A percentile compares a stretch with the other conserved stretches of the same genome.
phyloP scores from a whole-genome alignment of 2,329 filamentous ascomycete species.

The Exutisphaerella laricina region DNA sequence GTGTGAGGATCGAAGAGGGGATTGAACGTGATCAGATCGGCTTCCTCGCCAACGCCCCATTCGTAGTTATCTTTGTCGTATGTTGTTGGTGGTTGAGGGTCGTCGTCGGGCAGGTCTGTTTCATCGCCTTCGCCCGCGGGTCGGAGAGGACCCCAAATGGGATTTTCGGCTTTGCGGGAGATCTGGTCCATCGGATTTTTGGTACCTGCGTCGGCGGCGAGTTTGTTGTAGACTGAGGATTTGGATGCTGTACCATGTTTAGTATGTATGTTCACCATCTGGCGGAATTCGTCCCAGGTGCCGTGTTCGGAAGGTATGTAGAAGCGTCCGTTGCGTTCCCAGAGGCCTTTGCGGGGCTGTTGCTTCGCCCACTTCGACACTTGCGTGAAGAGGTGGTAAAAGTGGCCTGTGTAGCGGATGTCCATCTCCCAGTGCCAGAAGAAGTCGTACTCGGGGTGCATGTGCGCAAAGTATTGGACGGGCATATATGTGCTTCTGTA shows the following conservation, averaged over 20 bases:
- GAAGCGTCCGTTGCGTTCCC: slow-evolving; percentile 72
- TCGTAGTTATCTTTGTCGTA: slow-evolving; percentile 52
- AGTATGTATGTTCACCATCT: slow-evolving; percentile 58
- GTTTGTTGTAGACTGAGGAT: slow-evolving; percentile 39
- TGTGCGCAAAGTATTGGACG: slow-evolving; percentile 85
- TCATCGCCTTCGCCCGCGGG: slow-evolving; percentile 39
- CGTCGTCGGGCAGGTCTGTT: slow-evolving; percentile 47
- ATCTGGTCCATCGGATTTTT: slow-evolving; percentile 41
- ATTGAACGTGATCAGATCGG: slow-evolving; percentile 72
- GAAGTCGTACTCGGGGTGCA: slow-evolving; percentile 82
- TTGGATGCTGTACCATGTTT: slow-evolving; percentile 46
- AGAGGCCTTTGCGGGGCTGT: slow-evolving; percentile 66
- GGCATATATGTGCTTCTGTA: slow-evolving; percentile 83
- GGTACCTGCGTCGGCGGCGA: slow-evolving; percentile 26
- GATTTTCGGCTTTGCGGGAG: slow-evolving; percentile 38
- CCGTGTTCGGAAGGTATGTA: slow-evolving; percentile 68
- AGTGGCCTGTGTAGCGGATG: slow-evolving; percentile 82
- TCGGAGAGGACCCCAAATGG: slow-evolving; percentile 45
- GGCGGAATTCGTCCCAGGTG: slow-evolving; percentile 65
- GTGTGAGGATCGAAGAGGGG: slow-evolving; percentile 67
- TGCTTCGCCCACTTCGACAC: slow-evolving; percentile 60
- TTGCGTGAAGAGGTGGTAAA: slow-evolving; percentile 70
- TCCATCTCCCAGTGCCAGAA: slow-evolving; percentile 98
- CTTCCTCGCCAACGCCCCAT: slow-evolving; percentile 66
- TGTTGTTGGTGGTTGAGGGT: slow-evolving; percentile 50